Conservation (phyloP, 1,284 basidiomycete genomes). For the Ceratobasidium sp. region DNA sequence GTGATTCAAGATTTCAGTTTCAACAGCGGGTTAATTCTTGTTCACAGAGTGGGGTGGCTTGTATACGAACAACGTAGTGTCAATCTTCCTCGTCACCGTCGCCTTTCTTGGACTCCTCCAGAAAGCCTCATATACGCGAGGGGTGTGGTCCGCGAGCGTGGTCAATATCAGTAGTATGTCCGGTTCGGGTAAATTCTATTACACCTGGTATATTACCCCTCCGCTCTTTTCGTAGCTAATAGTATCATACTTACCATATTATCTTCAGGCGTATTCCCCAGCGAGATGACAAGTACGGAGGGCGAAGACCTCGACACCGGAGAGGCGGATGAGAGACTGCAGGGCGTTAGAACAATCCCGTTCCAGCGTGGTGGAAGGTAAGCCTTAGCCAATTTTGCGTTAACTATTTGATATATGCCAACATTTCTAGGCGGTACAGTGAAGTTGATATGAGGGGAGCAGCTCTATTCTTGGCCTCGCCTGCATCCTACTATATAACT, state of each 20-base stretch:
- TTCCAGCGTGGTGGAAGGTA: conserved; percentile 26
- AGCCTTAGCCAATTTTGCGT: background rate
- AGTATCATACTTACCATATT: background rate
- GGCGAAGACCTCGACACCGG: background rate
- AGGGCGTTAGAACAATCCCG: conserved; percentile 16
- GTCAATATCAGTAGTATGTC: conserved; percentile 84
- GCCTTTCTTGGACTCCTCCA: conserved; percentile 82
- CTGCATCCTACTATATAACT: conserved; percentile 77
- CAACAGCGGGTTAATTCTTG: too few species aligned
- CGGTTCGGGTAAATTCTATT: conserved; percentile 27
- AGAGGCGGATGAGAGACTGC: conserved; percentile 3
- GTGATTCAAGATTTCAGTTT: too few species aligned
- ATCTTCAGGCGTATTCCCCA: conserved; percentile 63
- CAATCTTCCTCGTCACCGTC: conserved; percentile 79
- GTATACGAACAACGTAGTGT: conserved; percentile 72
- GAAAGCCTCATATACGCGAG: conserved; percentile 56
- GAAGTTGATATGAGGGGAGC: conserved; percentile 80
- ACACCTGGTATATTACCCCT: background rate
- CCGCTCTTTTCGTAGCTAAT: conserved; percentile 58
- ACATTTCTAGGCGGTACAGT: conserved; percentile 57
- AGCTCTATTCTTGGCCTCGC: conserved; percentile 77
- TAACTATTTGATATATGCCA: too few species aligned
- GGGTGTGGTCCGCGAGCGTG: conserved; percentile 68
- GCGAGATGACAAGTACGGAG: conserved; percentile 75
- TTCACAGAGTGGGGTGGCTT: conserved; percentile 17